These are phyloP conservation scores for Trifolium repens DNA, from an alignment of 306 rosid species.

Conservation along the genomic window DNA sequence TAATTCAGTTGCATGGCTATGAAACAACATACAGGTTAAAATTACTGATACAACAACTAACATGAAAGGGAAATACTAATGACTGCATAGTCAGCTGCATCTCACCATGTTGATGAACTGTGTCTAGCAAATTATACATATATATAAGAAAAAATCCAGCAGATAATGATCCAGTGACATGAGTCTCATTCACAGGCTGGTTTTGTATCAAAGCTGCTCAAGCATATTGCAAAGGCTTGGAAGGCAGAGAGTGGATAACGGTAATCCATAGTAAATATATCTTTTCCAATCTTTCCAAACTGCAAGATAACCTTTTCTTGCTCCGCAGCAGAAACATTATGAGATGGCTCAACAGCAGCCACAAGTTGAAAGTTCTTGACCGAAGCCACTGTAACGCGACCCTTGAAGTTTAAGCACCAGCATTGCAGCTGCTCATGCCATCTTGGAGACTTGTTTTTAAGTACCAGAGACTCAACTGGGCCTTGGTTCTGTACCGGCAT, in stretches of 20 bases:
- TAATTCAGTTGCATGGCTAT: conserved; percentile 46
- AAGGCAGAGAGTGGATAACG: conserved; percentile 88
- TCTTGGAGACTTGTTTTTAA: conserved; percentile 83
- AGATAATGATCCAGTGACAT: conserved; percentile 32
- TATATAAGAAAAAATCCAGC: conserved; percentile 26
- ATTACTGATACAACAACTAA: conserved; percentile 45
- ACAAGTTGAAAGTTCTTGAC: conserved; percentile 91
- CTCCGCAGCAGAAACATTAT: conserved; percentile 64
- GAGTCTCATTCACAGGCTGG: conserved; percentile 79
- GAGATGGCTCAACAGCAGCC: conserved; percentile 70
- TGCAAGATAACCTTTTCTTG: conserved; percentile 81
- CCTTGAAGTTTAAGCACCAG: conserved; percentile 91
- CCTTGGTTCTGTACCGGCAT: conserved; percentile 34
- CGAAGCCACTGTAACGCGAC: conserved; percentile 91
- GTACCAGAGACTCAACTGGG: conserved; percentile 56
- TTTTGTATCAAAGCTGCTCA: conserved; percentile 92
- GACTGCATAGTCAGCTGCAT: conserved; percentile 47
- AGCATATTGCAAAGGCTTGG: conserved; percentile 87
- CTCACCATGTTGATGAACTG: conserved; percentile 40
- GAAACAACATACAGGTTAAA: conserved; percentile 51
- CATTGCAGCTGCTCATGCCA: conserved; percentile 95
- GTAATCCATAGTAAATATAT: conserved; percentile 91
- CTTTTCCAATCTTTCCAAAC: conserved; percentile 89
- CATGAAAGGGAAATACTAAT: conserved; percentile 37
- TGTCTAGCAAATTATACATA: conserved; percentile 40